Evolutionary conservation across 2,329 filamentous ascomycete species (phyloP).

Genomic region (Pyrenophora teres): DNA sequence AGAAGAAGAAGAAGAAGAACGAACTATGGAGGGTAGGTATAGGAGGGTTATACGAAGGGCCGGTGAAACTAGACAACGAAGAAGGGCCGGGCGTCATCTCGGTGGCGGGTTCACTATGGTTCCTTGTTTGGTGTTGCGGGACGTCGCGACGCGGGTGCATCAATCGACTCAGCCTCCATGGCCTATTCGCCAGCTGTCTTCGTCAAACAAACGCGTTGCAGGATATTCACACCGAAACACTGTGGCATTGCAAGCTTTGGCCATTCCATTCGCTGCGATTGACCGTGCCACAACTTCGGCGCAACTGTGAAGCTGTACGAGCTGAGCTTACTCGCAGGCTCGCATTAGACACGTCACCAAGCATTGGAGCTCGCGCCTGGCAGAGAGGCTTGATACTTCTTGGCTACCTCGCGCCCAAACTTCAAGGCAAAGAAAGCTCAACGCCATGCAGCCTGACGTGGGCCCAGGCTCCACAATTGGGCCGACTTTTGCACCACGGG

Average conservation of each 20-base stretch:
- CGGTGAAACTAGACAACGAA: slow-evolving; percentile 6
- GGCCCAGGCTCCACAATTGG: slow-evolving; percentile 9
- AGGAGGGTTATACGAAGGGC: slow-evolving; percentile 10
- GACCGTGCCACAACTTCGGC: background rate
- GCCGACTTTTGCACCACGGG: background rate
- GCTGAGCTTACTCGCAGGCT: slow-evolving; percentile 8
- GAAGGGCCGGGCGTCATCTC: slow-evolving; percentile 25
- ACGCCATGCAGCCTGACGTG: slow-evolving; percentile 26
- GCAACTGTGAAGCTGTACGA: background rate
- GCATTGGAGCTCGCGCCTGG: slow-evolving; percentile 20
- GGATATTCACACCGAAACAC: slow-evolving; percentile 10
- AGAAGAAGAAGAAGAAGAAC: background rate
- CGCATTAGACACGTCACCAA: slow-evolving; percentile 32
- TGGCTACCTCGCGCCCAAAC: slow-evolving; percentile 15
- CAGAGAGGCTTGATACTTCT: slow-evolving; percentile 31
- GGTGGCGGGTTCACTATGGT: slow-evolving; percentile 10
- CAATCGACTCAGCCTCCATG: slow-evolving; percentile 9
- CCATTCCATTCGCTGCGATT: slow-evolving; percentile 1
- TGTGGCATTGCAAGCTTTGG: background rate
- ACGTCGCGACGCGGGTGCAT: slow-evolving; percentile 3
- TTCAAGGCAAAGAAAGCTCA: slow-evolving; percentile 17
- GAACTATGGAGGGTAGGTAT: slow-evolving; percentile 1
- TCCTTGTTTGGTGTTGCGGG: slow-evolving; percentile 28
- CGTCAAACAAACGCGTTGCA: slow-evolving; percentile 6
- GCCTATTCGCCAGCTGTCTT: slow-evolving; percentile 9